phyloP scores from a whole-genome alignment of 148 eudicot species.

The Camellia sinensis region DNA sequence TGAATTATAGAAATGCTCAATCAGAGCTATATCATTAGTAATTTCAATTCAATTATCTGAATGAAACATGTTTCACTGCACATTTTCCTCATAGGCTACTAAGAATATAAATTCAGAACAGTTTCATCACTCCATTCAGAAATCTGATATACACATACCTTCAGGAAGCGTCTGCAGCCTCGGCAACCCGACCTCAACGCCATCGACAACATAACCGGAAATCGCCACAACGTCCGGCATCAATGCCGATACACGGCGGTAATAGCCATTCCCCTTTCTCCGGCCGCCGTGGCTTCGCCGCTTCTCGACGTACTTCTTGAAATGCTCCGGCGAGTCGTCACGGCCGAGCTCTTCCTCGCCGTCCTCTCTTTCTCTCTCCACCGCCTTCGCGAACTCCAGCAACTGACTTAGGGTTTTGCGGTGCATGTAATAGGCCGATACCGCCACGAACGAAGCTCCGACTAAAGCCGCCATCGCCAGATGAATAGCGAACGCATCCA shows the following conservation, averaged over 20 bases:
- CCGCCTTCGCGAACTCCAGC: slow-evolving; percentile 76
- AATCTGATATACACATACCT: slow-evolving; percentile 40
- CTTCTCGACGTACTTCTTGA: slow-evolving; percentile 22
- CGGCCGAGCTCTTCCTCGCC: slow-evolving; percentile 23
- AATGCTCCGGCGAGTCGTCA: slow-evolving; percentile 28
- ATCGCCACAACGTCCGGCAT: slow-evolving; percentile 61
- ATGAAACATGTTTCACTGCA: background rate
- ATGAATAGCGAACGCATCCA: slow-evolving; percentile 73
- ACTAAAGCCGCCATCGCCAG: slow-evolving; percentile 94
- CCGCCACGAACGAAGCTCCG: slow-evolving; percentile 96
- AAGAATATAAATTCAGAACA: background rate
- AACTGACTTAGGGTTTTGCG: slow-evolving; percentile 82
- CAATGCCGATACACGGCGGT: slow-evolving; percentile 59
- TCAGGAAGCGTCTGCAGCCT: slow-evolving; percentile 67
- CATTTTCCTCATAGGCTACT: background rate
- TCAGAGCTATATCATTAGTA: background rate
- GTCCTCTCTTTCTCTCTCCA: slow-evolving; percentile 53
- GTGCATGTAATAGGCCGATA: slow-evolving; percentile 95
- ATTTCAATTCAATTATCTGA: background rate
- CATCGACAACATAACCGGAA: slow-evolving; percentile 43
- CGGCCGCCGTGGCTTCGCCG: slow-evolving; percentile 38
- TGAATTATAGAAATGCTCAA: background rate
- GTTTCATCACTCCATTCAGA: slow-evolving; percentile 9
- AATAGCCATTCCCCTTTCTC: slow-evolving; percentile 34
- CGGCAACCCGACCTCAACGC: slow-evolving; percentile 78